Base-by-base conservation (phyloP, 805 yeast genomes). In the Zygotorulaspora sp. region DNA sequence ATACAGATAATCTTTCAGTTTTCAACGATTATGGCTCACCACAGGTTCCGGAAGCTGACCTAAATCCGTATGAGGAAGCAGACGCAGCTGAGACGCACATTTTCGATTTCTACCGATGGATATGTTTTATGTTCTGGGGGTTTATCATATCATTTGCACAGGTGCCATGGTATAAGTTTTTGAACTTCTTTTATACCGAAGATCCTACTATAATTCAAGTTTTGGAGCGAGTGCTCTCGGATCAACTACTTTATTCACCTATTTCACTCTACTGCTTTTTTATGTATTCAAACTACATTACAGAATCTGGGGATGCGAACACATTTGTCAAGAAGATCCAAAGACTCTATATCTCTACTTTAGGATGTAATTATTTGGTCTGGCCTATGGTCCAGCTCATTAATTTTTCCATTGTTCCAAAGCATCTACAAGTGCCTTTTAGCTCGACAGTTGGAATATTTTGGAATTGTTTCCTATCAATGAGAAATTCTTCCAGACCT, bases 401-500 rank as follows among this genome's bases (percentile, higher is more conserved):
- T 46, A 84, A 84, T 52, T 84, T 84, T 49, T 66, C 80, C 38
- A 54, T 81, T 2, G 74, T 84, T 61, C 90, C 90, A 1, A 69
- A 77, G 42, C 70, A 70, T 43, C 74, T 78, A 49, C 97, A 90
- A 61, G 95, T 90, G 4, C 96, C 97, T 0, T 90, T 92, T 58
- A 80, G 94, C 38, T 82, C 92, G 6, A 68, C 84, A 13, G 68
- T 92, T 5, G 90, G 95, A 19, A 94, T 90, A 13, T 65, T 90
- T 24, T 90, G 98, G 97, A 90, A 92, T 57, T 88, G 96, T 37
- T 89, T 83, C 65, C 66, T 90, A 34, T 87, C 95, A 0, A 77
- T 85, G 74, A 70, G 84, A 52, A 86, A 86, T 50, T 80, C 86
- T 3, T 62, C 71, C 1, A 55, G 5, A 16, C 26, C 26, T n/a